These are phyloP conservation scores for Sporothrix protearum DNA, from an alignment of 2,329 filamentous ascomycete genomes.

Conservation along the genomic window DNA sequence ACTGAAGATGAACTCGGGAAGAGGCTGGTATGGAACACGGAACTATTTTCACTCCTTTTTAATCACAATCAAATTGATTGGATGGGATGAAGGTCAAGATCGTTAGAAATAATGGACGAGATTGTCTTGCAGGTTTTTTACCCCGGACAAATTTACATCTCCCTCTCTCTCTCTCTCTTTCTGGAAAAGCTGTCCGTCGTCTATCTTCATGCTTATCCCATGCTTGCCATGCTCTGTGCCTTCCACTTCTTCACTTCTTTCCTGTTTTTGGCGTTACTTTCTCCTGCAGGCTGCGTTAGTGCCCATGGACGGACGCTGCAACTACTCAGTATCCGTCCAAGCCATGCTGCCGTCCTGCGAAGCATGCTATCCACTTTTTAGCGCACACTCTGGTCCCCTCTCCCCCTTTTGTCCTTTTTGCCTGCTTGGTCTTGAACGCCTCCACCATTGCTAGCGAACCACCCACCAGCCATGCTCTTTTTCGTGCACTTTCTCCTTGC, in stretches of 20 bases:
- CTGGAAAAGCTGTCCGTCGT: neutral
- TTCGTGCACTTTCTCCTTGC: neutral
- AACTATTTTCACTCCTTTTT: neutral
- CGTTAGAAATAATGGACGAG: conserved; percentile 11
- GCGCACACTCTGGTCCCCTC: neutral
- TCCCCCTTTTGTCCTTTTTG: neutral
- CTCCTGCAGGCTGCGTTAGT: conserved; percentile 18
- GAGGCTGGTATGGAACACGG: neutral
- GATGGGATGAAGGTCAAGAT: neutral
- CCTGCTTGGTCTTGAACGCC: conserved; percentile 4
- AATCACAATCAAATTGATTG: conserved; percentile 4
- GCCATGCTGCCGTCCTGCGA: neutral
- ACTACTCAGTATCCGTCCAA: neutral
- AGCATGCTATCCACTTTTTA: conserved; percentile 20
- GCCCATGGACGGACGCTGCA: neutral
- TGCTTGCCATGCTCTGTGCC: neutral
- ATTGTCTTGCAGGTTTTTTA: conserved; percentile 18
- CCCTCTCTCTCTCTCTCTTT: neutral
- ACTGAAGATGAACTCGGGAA: neutral
- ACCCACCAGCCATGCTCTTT: conserved; percentile 9
- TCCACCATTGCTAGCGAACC: conserved; percentile 13
- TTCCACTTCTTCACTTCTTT: too few species aligned
- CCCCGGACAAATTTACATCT: neutral
- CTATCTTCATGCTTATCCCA: neutral
- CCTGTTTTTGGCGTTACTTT: neutral